These are phyloP conservation scores for Fusarium sarcochroum DNA, from an alignment of 2,329 filamentous ascomycete species.

Conservation along the genomic window DNA sequence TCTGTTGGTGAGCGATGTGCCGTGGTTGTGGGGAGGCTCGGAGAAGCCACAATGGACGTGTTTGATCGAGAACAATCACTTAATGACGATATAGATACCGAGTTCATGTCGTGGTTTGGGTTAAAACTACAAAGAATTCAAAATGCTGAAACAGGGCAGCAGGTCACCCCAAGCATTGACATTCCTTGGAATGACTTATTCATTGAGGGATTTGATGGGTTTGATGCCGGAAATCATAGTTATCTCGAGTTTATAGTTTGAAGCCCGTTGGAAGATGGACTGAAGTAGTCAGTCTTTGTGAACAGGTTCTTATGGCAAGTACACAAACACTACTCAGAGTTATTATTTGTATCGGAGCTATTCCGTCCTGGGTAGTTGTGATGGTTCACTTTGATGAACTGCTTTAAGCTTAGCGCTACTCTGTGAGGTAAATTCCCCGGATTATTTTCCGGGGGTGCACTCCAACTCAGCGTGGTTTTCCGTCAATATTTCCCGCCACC, in stretches of 20 bases:
- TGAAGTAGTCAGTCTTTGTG: too few species aligned
- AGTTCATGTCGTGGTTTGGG: conserved; percentile 4
- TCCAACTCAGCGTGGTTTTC: too few species aligned
- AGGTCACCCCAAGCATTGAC: neutral
- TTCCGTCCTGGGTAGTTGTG: too few species aligned
- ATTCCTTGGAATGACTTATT: neutral
- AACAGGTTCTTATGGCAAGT: too few species aligned
- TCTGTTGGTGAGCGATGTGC: conserved; percentile 1
- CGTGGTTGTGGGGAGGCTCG: neutral
- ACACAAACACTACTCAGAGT: too few species aligned
- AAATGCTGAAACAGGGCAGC: neutral
- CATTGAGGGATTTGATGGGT: neutral
- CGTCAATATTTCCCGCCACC: too few species aligned
- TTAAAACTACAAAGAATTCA: neutral
- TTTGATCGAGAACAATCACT: neutral
- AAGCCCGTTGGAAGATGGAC: neutral
- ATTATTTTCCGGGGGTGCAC: too few species aligned
- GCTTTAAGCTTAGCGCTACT: too few species aligned
- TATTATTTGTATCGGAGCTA: too few species aligned
- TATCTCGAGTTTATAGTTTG: neutral
- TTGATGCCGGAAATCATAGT: neutral
- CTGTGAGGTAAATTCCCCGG: too few species aligned
- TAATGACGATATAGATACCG: neutral
- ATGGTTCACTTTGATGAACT: too few species aligned
- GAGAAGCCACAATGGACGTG: neutral